Evolutionary conservation across 2,329 filamentous ascomycete genomes (phyloP).

Genomic region (Pseudonectria buxi): DNA sequence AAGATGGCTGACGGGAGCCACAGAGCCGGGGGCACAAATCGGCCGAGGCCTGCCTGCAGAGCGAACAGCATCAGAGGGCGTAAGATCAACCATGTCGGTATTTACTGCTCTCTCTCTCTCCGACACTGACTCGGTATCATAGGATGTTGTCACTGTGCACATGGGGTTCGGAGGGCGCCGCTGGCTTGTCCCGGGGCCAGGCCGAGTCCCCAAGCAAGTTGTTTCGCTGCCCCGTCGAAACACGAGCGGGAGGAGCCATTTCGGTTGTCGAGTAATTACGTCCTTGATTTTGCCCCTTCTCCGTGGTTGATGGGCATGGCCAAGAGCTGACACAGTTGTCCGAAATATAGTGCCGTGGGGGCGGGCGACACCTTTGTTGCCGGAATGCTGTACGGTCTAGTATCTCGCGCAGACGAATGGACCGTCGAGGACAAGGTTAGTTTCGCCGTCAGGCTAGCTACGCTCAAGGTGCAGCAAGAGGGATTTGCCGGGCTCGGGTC

Average conservation of each 20-base stretch:
- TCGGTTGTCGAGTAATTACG: conserved; percentile 53
- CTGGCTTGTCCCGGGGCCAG: conserved; percentile 26
- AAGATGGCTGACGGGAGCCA: conserved; percentile 11
- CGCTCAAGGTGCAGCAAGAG: conserved; percentile 59
- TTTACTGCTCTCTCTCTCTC: conserved; percentile 3
- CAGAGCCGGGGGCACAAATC: conserved; percentile 35
- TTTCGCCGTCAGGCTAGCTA: conserved; percentile 62
- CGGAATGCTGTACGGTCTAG: conserved; percentile 58
- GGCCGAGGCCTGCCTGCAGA: conserved; percentile 44
- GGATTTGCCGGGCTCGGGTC: conserved; percentile 52
- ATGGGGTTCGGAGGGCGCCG: conserved; percentile 49
- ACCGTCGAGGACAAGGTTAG: conserved; percentile 39
- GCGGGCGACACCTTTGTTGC: conserved; percentile 73
- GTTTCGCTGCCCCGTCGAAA: conserved; percentile 35
- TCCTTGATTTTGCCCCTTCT: conserved; percentile 1
- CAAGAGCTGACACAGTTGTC: conserved; percentile 14
- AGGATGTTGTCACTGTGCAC: conserved; percentile 49
- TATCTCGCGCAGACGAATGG: conserved; percentile 45
- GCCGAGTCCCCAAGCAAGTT: conserved; percentile 20
- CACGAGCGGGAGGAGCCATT: conserved; percentile 29
- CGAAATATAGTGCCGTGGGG: conserved; percentile 53
- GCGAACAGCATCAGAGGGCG: conserved; percentile 38
- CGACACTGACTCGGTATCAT: conserved; percentile 15
- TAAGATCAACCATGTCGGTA: conserved; percentile 26
- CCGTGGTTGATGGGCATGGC: neutral